A percentile compares a stretch with the other conserved stretches of the same genome.
Conservation (phyloP, 176 grass and related monocot genomes). For the Cenchrus purpureus region DNA sequence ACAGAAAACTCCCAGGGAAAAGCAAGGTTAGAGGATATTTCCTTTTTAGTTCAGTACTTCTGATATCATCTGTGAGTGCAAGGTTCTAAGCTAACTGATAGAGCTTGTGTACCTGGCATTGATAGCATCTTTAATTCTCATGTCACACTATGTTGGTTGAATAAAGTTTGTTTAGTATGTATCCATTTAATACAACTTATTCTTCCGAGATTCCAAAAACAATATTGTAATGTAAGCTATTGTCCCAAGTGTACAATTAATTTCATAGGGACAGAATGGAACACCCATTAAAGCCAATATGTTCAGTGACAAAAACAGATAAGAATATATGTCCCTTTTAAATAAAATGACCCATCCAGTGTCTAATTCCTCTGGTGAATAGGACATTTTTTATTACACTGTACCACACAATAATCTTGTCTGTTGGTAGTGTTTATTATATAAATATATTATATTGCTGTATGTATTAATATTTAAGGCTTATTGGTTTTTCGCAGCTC, state of each 20-base stretch:
- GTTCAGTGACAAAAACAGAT: not conserved
- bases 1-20: constrained; percentile 52
- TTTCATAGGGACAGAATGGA: constrained; percentile 6
- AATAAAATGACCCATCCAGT: not conserved
- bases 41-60: constrained; percentile 22
- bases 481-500: constrained; percentile 60
- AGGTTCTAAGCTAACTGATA: not conserved
- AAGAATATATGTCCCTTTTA: not conserved
- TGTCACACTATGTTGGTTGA: not conserved
- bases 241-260: not conserved
- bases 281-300: not conserved
- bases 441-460: not conserved
- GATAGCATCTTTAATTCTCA: constrained; percentile 1
- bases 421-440: not conserved
- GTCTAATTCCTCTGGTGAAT: constrained; percentile 3
- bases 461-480: constrained; percentile 13
- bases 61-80: not conserved
- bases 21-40: constrained; percentile 53
- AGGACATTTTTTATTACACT: not conserved
- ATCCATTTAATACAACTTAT: not conserved
- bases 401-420: not conserved
- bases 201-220: not conserved
- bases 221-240: not conserved
- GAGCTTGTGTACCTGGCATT: not conserved
- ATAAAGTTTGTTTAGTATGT: constrained; percentile 12